phyloP scores from a whole-genome alignment of 1,284 basidiomycete genomes.

The Hemileia vastatrix region DNA sequence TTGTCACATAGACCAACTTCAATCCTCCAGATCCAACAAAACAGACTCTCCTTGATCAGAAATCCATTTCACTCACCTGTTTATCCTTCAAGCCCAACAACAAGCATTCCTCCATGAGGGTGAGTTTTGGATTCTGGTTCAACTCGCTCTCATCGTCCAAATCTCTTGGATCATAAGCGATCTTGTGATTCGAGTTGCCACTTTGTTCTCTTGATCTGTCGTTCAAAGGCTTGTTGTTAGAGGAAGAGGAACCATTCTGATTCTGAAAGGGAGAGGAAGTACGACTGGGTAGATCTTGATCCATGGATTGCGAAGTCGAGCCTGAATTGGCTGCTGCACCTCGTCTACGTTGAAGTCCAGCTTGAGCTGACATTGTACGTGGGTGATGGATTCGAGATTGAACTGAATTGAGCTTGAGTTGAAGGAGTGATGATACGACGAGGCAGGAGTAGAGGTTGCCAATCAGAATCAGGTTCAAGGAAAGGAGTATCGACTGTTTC shows the following conservation, averaged over 20 bases:
- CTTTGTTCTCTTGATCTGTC: neutral
- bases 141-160: constrained; percentile 36
- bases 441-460: too few relatives aligned
- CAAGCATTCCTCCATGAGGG: constrained; percentile 42
- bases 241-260: neutral
- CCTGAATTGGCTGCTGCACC: neutral
- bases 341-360: neutral
- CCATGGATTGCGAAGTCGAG: neutral
- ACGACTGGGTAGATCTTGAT: neutral
- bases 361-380: neutral
- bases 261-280: neutral
- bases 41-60: too few relatives aligned
- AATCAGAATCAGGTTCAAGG: too few relatives aligned
- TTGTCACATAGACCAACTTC: too few relatives aligned
- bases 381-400: neutral
- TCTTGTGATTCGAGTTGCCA: constrained; percentile 27
- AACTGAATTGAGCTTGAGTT: too few relatives aligned
- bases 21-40: too few relatives aligned
- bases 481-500: too few relatives aligned
- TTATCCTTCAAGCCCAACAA: constrained; percentile 41
- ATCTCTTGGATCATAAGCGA: constrained; percentile 42
- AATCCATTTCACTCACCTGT: constrained; percentile 23
- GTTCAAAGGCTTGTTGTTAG: neutral
- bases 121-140: constrained; percentile 34
- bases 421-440: too few relatives aligned